Evolutionary conservation across 306 rosid genomes (phyloP).

Genomic region (Rosa chinensis): DNA sequence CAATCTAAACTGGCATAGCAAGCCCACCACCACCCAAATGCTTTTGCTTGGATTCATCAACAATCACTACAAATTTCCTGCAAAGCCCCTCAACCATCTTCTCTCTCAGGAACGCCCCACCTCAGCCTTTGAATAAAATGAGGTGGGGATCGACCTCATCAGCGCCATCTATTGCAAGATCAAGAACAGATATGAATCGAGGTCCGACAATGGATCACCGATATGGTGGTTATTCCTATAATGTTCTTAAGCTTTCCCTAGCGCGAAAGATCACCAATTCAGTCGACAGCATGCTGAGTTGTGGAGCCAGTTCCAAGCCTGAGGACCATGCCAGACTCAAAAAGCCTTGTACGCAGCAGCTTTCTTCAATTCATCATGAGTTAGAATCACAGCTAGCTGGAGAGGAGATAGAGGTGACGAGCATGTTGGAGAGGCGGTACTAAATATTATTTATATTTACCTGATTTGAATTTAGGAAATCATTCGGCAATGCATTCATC

Average conservation of each 20-base stretch:
- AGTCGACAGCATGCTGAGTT: conserved; percentile 68
- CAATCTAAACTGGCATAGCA: conserved; percentile 80
- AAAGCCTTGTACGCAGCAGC: conserved; percentile 88
- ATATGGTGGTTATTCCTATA: conserved; percentile 49
- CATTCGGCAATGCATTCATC: too few species aligned
- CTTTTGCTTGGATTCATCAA: conserved; percentile 57
- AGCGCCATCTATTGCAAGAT: conserved; percentile 86
- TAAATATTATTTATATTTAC: too few species aligned
- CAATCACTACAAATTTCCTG: conserved; percentile 20
- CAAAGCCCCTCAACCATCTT: conserved; percentile 91
- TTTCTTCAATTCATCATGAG: conserved; percentile 79
- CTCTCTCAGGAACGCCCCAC: conserved; percentile 76
- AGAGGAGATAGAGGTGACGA: not conserved
- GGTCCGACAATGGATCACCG: conserved; percentile 57
- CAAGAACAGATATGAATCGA: conserved; percentile 42
- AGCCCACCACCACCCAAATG: conserved; percentile 66
- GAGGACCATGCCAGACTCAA: conserved; percentile 80
- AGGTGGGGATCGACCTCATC: conserved; percentile 80
- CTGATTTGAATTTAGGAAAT: too few species aligned
- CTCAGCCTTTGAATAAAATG: conserved; percentile 78
- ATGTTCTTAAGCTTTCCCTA: conserved; percentile 66
- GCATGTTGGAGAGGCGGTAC: not conserved
- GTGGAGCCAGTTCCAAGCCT: conserved; percentile 83
- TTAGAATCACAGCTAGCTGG: conserved; percentile 38
- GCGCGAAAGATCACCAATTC: conserved; percentile 68